Conservation (phyloP, 1,139 yeast species). For the Taiozyma sp. region DNA sequence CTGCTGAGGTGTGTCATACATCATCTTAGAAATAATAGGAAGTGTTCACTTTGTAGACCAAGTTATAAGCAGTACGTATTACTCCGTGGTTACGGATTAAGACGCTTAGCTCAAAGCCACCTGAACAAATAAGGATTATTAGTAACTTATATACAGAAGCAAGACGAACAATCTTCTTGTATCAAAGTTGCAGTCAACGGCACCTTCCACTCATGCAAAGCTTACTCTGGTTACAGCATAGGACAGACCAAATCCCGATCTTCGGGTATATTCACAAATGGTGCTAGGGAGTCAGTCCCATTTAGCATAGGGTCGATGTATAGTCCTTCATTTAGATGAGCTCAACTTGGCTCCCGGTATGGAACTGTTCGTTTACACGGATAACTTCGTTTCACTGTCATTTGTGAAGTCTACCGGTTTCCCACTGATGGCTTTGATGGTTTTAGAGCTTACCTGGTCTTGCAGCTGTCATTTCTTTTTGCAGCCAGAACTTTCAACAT, state of each 20-base stretch:
- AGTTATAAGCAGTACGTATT: background rate
- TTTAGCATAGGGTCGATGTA: background rate
- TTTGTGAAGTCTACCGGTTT: no score
- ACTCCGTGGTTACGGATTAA: background rate
- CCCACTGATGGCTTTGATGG: no score
- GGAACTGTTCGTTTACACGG: no score
- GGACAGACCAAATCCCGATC: background rate
- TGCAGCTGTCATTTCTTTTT: background rate
- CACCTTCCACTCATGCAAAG: background rate
- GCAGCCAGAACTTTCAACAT: background rate
- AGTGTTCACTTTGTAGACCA: background rate
- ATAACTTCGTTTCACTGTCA: no score
- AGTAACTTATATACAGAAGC: no score
- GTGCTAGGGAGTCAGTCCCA: background rate
- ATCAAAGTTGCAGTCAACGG: background rate
- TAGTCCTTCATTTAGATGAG: no score
- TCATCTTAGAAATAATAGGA: background rate
- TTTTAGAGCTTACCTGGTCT: background rate
- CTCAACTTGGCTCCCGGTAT: no score
- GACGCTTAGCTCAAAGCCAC: background rate
- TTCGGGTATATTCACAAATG: background rate
- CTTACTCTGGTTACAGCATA: background rate
- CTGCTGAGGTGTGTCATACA: background rate
- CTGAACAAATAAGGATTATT: background rate
- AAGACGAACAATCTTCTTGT: no score